Evolutionary conservation across 192 early-diverging fungal species (phyloP).

Genomic region (Chytriomyces sp.): DNA sequence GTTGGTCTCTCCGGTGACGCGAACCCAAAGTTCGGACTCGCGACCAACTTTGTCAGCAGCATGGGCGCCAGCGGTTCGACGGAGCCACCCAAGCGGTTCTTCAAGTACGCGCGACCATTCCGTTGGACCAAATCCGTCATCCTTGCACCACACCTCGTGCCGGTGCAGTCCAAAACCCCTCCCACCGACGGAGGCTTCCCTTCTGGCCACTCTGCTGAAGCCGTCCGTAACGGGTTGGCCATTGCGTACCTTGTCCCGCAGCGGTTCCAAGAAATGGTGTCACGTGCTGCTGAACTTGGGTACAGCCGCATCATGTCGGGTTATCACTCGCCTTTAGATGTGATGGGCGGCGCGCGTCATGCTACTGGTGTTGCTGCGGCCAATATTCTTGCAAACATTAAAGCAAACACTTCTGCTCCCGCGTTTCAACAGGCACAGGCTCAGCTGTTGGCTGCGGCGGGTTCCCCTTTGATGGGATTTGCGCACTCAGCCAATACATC

Average conservation of each 20-base stretch:
- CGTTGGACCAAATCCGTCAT: conserved; percentile 31
- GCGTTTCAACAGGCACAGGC: conserved; percentile 25
- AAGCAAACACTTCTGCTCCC: neutral
- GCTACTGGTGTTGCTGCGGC: conserved; percentile 24
- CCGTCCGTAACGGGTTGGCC: conserved; percentile 15
- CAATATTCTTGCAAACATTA: conserved; percentile 32
- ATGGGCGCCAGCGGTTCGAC: conserved; percentile 22
- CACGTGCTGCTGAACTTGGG: conserved; percentile 29
- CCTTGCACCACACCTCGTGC: conserved; percentile 15
- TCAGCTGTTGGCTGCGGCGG: conserved; percentile 18
- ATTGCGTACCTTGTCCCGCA: conserved; percentile 37
- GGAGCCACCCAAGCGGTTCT: conserved; percentile 39
- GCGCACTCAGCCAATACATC: conserved; percentile 28
- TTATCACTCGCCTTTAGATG: conserved; percentile 27
- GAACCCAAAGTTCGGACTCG: conserved; percentile 31
- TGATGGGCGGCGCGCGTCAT: conserved; percentile 37
- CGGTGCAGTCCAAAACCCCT: conserved; percentile 27
- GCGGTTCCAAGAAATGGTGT: conserved; percentile 35
- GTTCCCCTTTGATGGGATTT: conserved; percentile 11
- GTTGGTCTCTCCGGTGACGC: conserved; percentile 6
- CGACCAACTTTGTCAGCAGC: conserved; percentile 14
- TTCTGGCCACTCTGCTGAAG: conserved; percentile 38
- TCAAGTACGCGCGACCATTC: conserved; percentile 41
- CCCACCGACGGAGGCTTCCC: conserved; percentile 34
- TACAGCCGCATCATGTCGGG: conserved; percentile 32